Evolutionary conservation across 495 filamentous ascomycete species (phyloP).

Genomic region (Penicillium coffeae): DNA sequence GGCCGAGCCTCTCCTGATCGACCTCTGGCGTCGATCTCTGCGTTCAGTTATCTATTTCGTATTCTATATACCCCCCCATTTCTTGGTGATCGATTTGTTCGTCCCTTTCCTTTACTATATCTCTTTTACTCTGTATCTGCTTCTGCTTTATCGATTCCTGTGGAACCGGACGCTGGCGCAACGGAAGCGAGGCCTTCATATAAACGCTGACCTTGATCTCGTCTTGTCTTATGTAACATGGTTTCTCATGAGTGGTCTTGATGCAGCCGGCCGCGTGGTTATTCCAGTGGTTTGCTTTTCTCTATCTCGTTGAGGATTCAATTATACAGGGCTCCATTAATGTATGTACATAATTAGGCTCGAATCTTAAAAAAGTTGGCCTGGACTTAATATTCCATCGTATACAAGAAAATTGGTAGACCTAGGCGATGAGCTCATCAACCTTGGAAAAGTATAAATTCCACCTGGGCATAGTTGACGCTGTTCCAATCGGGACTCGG

Average conservation of each 20-base stretch:
- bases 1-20: constrained; percentile 8
- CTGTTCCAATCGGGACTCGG: too few species aligned
- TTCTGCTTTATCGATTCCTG: constrained; percentile 11
- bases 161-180: constrained; percentile 25
- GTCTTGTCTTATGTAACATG: constrained; percentile 21
- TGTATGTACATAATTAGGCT: constrained; percentile 34
- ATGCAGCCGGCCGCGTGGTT: constrained; percentile 7
- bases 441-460: too few species aligned
- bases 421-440: neutral
- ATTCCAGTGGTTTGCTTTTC: constrained; percentile 6
- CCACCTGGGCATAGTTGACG: too few species aligned
- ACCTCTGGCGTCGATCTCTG: neutral
- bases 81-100: constrained; percentile 22
- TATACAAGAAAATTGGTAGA: too few species aligned
- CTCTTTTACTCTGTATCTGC: constrained; percentile 11
- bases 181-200: constrained; percentile 13
- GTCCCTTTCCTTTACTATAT: constrained; percentile 15
- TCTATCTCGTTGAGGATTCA: constrained; percentile 14
- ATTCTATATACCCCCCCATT: constrained; percentile 37
- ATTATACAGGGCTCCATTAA: constrained; percentile 24
- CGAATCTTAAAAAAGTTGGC: constrained; percentile 20
- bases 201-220: constrained; percentile 17
- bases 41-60: constrained; percentile 14
- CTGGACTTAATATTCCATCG: constrained; percentile 8
- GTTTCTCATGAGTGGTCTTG: constrained; percentile 3